A percentile compares a stretch with the other conserved stretches of the same genome.
phyloP scores from a whole-genome alignment of 495 filamentous ascomycete species.

The Hypoxylon subgilvum region DNA sequence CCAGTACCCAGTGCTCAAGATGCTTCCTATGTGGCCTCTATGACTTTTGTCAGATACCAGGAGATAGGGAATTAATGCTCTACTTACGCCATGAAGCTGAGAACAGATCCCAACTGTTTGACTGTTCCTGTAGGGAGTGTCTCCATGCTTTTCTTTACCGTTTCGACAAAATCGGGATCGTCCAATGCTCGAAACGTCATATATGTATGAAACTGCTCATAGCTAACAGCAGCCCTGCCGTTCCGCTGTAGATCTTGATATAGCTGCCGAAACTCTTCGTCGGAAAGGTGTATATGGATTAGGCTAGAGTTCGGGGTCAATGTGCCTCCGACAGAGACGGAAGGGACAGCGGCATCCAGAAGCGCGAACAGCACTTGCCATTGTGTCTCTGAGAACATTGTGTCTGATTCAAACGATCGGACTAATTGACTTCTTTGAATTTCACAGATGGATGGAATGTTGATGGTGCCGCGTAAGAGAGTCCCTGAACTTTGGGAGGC shows the following conservation, averaged over 20 bases:
- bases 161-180: background rate
- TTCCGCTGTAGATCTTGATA: background rate
- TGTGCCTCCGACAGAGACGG: background rate
- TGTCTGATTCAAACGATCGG: too few relatives aligned
- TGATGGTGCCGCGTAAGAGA: too few relatives aligned
- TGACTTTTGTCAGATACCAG: background rate
- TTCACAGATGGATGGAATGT: too few relatives aligned
- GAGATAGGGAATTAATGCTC: background rate
- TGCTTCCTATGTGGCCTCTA: constrained; percentile 15
- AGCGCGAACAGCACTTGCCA: constrained; percentile 18
- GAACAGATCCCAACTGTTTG: background rate
- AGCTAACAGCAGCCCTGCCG: background rate
- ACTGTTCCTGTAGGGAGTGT: background rate
- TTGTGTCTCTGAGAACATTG: constrained; percentile 6
- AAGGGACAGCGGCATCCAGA: constrained; percentile 17
- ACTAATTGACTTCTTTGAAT: too few relatives aligned
- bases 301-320: background rate
- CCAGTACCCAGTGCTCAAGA: constrained; percentile 32
- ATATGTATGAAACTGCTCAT: constrained; percentile 13
- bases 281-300: constrained; percentile 1
- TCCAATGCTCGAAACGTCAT: constrained; percentile 2
- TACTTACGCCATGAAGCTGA: constrained; percentile 6
- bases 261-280: background rate
- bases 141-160: background rate
- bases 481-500: too few relatives aligned